Evolutionary conservation across 352 stramenopile genomes (phyloP).

Genomic region (Phytophthora fragariae): DNA sequence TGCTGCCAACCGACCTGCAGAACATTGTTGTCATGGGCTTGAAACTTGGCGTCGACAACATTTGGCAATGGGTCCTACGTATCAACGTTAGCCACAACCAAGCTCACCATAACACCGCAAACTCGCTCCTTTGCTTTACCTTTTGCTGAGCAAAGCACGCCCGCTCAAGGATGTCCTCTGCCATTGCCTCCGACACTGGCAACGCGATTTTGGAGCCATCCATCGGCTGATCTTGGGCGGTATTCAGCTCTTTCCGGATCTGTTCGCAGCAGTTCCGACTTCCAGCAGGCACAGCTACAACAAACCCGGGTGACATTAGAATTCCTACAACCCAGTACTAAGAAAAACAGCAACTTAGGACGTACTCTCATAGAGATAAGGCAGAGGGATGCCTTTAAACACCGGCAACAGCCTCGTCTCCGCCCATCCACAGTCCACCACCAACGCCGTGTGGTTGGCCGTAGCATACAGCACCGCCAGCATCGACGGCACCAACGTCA

Average conservation of each 20-base stretch:
- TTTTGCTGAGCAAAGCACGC: slow-evolving; percentile 79
- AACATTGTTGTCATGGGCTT: slow-evolving; percentile 42
- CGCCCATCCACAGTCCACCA: slow-evolving; percentile 81
- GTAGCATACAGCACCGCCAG: slow-evolving; percentile 77
- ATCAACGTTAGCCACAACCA: neutral
- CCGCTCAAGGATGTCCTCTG: slow-evolving; percentile 76
- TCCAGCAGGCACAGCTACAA: slow-evolving; percentile 52
- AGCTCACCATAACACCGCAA: neutral
- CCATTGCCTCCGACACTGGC: slow-evolving; percentile 32
- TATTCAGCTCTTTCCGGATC: slow-evolving; percentile 43
- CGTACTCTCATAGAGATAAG: slow-evolving; percentile 71
- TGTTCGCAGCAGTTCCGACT: slow-evolving; percentile 55
- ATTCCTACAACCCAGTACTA: neutral
- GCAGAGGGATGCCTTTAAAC: slow-evolving; percentile 84
- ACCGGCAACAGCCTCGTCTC: slow-evolving; percentile 82
- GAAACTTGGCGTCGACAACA: slow-evolving; percentile 58
- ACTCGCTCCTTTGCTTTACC: slow-evolving; percentile 18
- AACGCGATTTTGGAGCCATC: slow-evolving; percentile 15
- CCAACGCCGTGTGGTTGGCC: slow-evolving; percentile 73
- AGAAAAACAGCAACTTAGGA: slow-evolving; percentile 1
- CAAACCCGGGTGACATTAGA: neutral
- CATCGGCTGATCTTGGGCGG: slow-evolving; percentile 32
- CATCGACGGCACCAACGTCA: slow-evolving; percentile 75
- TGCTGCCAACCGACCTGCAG: slow-evolving; percentile 40
- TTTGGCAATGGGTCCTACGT: slow-evolving; percentile 45